Evolutionary conservation across 345 rosid genomes (phyloP).

Genomic region (Melaleuca quinquenervia): DNA sequence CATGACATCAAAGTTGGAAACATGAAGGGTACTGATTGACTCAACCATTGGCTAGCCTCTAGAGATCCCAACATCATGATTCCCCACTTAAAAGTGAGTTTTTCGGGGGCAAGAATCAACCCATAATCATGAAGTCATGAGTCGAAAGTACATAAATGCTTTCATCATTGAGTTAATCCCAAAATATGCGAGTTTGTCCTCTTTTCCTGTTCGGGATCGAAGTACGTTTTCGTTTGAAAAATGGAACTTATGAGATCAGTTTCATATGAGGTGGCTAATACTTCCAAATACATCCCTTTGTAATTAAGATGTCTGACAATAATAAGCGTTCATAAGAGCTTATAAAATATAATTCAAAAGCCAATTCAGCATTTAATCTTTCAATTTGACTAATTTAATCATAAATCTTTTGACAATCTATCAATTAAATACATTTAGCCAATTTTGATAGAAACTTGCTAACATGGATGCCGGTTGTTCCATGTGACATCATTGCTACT

Average conservation of each 20-base stretch:
- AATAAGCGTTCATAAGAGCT: neutral
- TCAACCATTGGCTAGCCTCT: neutral
- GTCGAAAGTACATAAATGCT: neutral
- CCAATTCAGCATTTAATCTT: no score
- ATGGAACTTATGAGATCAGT: neutral
- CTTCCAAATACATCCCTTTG: neutral
- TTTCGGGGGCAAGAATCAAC: neutral
- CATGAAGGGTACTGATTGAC: neutral
- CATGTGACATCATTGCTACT: no score
- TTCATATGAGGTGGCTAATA: neutral
- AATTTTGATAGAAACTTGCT: no score
- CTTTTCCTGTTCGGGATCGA: neutral
- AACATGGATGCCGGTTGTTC: no score
- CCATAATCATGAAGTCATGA: neutral
- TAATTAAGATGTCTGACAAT: neutral
- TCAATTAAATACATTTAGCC: no score
- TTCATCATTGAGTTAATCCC: neutral
- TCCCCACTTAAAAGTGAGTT: neutral
- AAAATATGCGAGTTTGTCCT: neutral
- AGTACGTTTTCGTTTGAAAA: neutral
- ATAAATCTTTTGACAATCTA: no score
- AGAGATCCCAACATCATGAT: neutral
- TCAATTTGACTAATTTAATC: no score
- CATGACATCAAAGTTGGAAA: neutral
- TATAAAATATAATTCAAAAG: neutral